These are phyloP conservation scores for Neoascochyta sp. DNA, from an alignment of 2,329 filamentous ascomycete genomes.

Conservation along the genomic window DNA sequence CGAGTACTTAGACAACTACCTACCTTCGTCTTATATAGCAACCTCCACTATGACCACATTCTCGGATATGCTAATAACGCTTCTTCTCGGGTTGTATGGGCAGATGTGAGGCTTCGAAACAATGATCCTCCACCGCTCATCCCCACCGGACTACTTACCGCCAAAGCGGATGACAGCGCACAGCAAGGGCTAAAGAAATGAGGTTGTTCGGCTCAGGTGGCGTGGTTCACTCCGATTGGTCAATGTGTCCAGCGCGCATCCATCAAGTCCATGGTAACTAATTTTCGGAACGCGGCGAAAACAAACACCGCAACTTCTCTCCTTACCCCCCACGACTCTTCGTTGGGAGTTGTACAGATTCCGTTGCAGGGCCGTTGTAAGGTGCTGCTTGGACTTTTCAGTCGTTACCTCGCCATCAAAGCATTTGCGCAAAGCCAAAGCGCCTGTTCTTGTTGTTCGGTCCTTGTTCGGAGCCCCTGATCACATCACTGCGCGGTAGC, in stretches of 20 bases:
- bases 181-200: too few species aligned
- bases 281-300: conserved; percentile 10
- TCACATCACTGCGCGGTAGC: conserved; percentile 1
- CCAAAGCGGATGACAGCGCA: too few species aligned
- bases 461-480: conserved; percentile 3
- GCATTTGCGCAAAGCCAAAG: conserved; percentile 1
- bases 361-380: not conserved
- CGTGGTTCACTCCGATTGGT: conserved; percentile 9
- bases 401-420: conserved; percentile 1
- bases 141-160: too few species aligned
- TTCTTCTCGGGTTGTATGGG: too few species aligned
- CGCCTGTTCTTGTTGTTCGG: not conserved
- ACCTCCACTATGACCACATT: too few species aligned
- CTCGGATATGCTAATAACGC: too few species aligned
- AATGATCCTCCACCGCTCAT: too few species aligned
- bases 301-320: conserved; percentile 7
- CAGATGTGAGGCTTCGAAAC: too few species aligned
- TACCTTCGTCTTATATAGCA: too few species aligned
- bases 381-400: conserved; percentile 1
- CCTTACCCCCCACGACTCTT: too few species aligned
- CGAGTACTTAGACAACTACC: too few species aligned
- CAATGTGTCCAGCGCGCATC: conserved; percentile 1
- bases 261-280: conserved; percentile 9
- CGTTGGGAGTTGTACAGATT: conserved; percentile 2
- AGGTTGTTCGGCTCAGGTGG: too few species aligned